Evolutionary conservation across 768 basidiomycete species (phyloP).

Genomic region (Cystoderma amianthinum): DNA sequence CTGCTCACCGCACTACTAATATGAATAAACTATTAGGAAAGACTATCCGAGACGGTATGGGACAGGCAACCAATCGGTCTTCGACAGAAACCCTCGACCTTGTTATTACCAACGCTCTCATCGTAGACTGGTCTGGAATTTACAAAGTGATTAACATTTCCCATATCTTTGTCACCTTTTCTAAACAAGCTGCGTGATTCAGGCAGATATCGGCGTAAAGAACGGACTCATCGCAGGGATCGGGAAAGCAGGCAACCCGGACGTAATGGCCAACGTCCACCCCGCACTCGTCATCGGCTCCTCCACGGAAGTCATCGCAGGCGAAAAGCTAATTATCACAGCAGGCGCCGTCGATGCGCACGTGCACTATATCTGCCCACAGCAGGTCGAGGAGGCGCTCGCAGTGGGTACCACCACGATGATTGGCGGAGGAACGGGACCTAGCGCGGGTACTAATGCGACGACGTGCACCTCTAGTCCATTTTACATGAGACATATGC

Average conservation of each 20-base stretch:
- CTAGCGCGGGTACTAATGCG: conserved; percentile 82
- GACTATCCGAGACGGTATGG: conserved; percentile 94
- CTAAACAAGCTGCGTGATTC: conserved; percentile 2
- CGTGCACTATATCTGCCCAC: conserved; percentile 93
- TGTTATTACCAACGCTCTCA: conserved; percentile 91
- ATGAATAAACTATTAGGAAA: conserved; percentile 50
- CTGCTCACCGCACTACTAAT: background rate
- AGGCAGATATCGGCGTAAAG: conserved; percentile 96
- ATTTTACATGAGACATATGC: conserved; percentile 87
- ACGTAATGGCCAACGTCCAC: conserved; percentile 79
- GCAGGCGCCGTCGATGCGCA: conserved; percentile 92
- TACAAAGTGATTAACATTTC: conserved; percentile 58
- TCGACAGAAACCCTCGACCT: conserved; percentile 74
- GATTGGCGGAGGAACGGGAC: conserved; percentile 96
- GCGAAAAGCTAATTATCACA: conserved; percentile 90
- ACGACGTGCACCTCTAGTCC: conserved; percentile 92
- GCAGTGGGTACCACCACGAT: conserved; percentile 85
- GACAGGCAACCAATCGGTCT: conserved; percentile 73
- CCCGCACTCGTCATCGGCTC: conserved; percentile 76
- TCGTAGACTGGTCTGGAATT: conserved; percentile 93
- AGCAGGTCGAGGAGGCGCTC: conserved; percentile 82
- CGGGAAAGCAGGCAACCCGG: conserved; percentile 97
- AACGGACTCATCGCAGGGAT: conserved; percentile 76
- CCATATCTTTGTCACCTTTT: background rate
- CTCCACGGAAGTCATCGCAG: conserved; percentile 92